Evolutionary conservation across 2,329 filamentous ascomycete genomes (phyloP).

Genomic region (Paecilomyces sp.): DNA sequence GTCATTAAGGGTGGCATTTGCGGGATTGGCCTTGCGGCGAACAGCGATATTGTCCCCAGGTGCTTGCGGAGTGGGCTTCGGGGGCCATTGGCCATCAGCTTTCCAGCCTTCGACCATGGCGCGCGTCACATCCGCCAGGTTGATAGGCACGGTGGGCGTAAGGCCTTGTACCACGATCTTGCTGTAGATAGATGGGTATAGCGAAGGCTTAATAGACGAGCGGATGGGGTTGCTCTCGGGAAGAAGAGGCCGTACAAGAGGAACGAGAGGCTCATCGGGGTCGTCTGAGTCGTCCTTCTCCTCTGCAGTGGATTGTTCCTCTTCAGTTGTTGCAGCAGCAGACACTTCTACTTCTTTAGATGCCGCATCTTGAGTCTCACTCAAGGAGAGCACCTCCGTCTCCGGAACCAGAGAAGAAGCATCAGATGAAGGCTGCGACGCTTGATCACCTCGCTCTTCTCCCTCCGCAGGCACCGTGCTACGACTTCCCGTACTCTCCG

Average conservation of each 20-base stretch:
- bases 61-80: conserved; percentile 42
- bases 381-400: background rate
- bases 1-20: background rate
- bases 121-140: conserved; percentile 70
- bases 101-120: conserved; percentile 89
- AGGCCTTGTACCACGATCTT: conserved; percentile 76
- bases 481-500: background rate
- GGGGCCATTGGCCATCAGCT: conserved; percentile 87
- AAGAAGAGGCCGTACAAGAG: conserved; percentile 65
- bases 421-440: background rate
- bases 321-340: conserved; percentile 1
- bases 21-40: conserved; percentile 3
- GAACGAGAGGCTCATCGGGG: conserved; percentile 56
- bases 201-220: conserved; percentile 62
- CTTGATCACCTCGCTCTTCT: background rate
- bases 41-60: conserved; percentile 16
- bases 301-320: conserved; percentile 21
- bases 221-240: conserved; percentile 70
- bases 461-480: background rate
- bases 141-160: conserved; percentile 81
- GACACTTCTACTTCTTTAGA: background rate
- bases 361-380: background rate
- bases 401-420: background rate
- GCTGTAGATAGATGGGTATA: conserved; percentile 79
- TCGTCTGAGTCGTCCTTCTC: conserved; percentile 18